A percentile compares a stretch with the other conserved stretches of the same genome.
These are phyloP conservation scores for Drechslerella stenobrocha DNA, from an alignment of 2,329 filamentous ascomycete species.

Conservation along the genomic window DNA sequence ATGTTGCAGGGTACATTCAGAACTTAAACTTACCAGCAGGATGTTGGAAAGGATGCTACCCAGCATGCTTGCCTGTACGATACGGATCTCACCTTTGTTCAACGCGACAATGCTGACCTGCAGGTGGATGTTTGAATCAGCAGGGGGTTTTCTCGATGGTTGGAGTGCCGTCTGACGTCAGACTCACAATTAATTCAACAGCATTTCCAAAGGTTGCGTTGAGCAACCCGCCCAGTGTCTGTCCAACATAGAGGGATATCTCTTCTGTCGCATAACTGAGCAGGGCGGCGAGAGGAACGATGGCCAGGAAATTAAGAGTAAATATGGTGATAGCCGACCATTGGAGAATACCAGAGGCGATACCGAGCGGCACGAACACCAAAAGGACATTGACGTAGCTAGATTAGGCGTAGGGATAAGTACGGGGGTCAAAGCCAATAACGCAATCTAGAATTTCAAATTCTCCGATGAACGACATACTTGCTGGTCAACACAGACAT, in stretches of 20 bases:
- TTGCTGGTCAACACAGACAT: constrained; percentile 47
- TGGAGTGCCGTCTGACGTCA: constrained; percentile 51
- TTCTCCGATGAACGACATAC: constrained; percentile 13
- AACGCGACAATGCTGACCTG: constrained; percentile 78
- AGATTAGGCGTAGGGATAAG: constrained; percentile 14
- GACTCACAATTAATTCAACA: constrained; percentile 71
- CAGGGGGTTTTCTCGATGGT: neutral
- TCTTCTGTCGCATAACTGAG: constrained; percentile 79
- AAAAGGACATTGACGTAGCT: constrained; percentile 68
- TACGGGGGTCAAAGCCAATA: constrained; percentile 42
- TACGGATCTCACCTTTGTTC: constrained; percentile 80
- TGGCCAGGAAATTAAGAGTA: constrained; percentile 77
- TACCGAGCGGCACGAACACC: constrained; percentile 73
- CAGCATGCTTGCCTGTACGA: constrained; percentile 97
- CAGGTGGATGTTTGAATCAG: constrained; percentile 62
- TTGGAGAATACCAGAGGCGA: constrained; percentile 65
- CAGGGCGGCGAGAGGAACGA: constrained; percentile 73
- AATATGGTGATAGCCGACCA: constrained; percentile 72
- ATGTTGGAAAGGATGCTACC: constrained; percentile 95
- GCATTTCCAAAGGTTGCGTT: constrained; percentile 81
- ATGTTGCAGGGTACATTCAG: constrained; percentile 7
- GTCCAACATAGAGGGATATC: constrained; percentile 71
- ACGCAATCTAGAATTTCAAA: constrained; percentile 28
- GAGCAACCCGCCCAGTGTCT: constrained; percentile 72
- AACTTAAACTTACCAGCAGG: constrained; percentile 64